Evolutionary conservation across 1,139 yeast genomes (phyloP).

Genomic region (Suhomyces panamericanus): DNA sequence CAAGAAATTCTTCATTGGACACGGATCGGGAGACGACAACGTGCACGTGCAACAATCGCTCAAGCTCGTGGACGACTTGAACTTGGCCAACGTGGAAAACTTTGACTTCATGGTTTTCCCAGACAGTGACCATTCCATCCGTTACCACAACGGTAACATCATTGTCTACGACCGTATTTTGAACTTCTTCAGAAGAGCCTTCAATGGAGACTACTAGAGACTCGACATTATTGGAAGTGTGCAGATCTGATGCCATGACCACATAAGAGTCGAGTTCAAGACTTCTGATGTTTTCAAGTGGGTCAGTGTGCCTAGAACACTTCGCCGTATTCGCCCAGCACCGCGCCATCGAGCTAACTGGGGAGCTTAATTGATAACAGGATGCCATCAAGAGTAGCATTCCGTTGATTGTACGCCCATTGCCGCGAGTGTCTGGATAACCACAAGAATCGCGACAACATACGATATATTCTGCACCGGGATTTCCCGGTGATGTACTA

Average conservation of each 20-base stretch:
- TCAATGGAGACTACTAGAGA: constrained; percentile 40
- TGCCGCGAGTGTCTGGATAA: too few relatives aligned
- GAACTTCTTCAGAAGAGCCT: constrained; percentile 58
- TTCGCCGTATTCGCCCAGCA: too few relatives aligned
- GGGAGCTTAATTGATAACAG: too few relatives aligned
- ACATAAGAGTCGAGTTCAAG: not conserved
- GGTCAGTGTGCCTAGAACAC: not conserved
- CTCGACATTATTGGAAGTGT: not conserved
- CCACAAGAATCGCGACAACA: too few relatives aligned
- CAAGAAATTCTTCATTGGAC: constrained; percentile 67
- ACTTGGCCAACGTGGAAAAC: constrained; percentile 60
- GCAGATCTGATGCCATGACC: not conserved
- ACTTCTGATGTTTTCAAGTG: not conserved
- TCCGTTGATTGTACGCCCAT: too few relatives aligned
- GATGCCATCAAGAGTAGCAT: too few relatives aligned
- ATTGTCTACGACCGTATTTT: constrained; percentile 67
- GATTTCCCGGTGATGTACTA: not conserved
- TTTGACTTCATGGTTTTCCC: constrained; percentile 77
- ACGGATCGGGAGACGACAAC: constrained; percentile 82
- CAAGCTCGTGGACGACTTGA: constrained; percentile 61
- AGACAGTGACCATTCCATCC: constrained; percentile 72
- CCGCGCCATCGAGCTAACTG: too few relatives aligned
- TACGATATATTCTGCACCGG: too few relatives aligned
- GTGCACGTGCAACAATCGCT: constrained; percentile 76
- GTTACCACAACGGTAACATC: constrained; percentile 66